phyloP scores from a whole-genome alignment of 306 rosid species.

The Citrullus colocynthis region DNA sequence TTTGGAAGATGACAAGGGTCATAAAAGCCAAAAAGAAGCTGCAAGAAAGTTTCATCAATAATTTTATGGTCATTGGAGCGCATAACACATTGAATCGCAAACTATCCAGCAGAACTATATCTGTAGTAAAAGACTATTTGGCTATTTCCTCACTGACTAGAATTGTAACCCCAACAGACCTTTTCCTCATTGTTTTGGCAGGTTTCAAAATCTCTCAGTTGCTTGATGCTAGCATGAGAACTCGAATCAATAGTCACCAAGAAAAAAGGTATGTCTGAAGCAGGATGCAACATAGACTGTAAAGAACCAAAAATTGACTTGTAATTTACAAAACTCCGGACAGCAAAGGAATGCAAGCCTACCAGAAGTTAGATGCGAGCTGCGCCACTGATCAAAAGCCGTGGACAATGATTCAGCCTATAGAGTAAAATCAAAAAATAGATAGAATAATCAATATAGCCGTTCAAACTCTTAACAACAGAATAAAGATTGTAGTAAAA shows the following conservation, averaged over 20 bases:
- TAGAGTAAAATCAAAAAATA: conserved; percentile 7
- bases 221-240: conserved; percentile 51
- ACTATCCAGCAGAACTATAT: not conserved
- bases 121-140: not conserved
- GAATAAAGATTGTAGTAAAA: not conserved
- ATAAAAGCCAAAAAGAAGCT: conserved; percentile 88
- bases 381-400: conserved; percentile 78
- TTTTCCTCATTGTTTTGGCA: conserved; percentile 38
- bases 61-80: conserved; percentile 9
- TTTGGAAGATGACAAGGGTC: conserved; percentile 88
- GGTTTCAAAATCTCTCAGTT: conserved; percentile 67
- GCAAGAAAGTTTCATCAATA: conserved; percentile 17
- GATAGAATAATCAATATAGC: conserved; percentile 6
- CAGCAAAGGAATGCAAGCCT: conserved; percentile 5
- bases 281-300: conserved; percentile 17
- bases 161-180: conserved; percentile 34
- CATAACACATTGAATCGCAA: conserved; percentile 8
- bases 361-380: conserved; percentile 64
- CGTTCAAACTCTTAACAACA: conserved; percentile 5
- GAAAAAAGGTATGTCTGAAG: conserved; percentile 81
- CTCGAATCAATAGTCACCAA: conserved; percentile 42
- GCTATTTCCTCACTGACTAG: conserved; percentile 11
- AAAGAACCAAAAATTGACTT: not conserved
- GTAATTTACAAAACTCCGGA: not conserved
- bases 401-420: conserved; percentile 71